Conservation (phyloP, 140 eudicot genomes). For the Bidens hawaiensis region DNA sequence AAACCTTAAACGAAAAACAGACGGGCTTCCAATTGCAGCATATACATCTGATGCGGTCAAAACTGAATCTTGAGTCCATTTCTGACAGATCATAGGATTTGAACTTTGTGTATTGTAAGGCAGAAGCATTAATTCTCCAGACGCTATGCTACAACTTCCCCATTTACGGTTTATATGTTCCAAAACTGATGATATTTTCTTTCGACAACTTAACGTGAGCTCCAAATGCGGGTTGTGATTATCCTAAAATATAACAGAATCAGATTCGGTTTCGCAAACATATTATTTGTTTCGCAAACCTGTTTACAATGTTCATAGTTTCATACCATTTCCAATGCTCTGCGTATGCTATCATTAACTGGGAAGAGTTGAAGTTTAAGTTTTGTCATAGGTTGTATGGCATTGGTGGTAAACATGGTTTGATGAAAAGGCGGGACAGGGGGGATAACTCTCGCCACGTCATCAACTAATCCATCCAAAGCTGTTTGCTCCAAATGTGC, state of each 20-base stretch:
- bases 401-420: slow-evolving; percentile 17
- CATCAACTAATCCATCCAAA: slow-evolving; percentile 41
- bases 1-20: slow-evolving; percentile 82
- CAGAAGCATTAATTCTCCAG: slow-evolving; percentile 71
- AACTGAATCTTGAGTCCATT: slow-evolving; percentile 78
- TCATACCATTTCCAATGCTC: slow-evolving; percentile 78
- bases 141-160: slow-evolving; percentile 73
- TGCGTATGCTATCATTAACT: slow-evolving; percentile 67
- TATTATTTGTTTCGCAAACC: background rate
- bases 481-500: slow-evolving; percentile 82
- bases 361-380: slow-evolving; percentile 94
- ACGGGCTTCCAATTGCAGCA: slow-evolving; percentile 67
- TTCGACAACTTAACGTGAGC: slow-evolving; percentile 79
- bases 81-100: slow-evolving; percentile 45
- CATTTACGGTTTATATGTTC: slow-evolving; percentile 92
- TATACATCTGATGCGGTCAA: slow-evolving; percentile 83
- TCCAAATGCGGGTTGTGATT: slow-evolving; percentile 91
- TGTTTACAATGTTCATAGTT: slow-evolving; percentile 8
- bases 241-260: slow-evolving; percentile 41
- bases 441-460: slow-evolving; percentile 31
- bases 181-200: slow-evolving; percentile 87
- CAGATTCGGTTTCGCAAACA: background rate
- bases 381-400: slow-evolving; percentile 44
- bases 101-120: slow-evolving; percentile 58
- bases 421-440: slow-evolving; percentile 36